Evolutionary conservation across 768 basidiomycete genomes (phyloP), one percentile per base, ranked within the genome.

Genomic region (Rossbeevera mucosa): DNA sequence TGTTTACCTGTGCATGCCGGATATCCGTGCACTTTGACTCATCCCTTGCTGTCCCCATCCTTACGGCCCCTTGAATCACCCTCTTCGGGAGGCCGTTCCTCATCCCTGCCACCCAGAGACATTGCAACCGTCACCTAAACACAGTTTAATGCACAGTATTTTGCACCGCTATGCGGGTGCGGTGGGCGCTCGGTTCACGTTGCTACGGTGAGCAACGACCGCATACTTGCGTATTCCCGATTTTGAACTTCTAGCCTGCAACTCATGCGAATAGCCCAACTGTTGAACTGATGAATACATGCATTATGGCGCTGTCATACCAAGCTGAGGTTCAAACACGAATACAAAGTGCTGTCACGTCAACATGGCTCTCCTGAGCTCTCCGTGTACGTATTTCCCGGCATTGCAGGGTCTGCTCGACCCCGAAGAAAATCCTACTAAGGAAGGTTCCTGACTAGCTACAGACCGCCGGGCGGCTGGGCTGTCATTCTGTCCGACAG

Each of bases 101-200:
- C 31, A 41, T 49, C 26, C 31, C 48, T 29, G 43, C 25, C 52
- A 47, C 16, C 42, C 42, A 25, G 22, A 18, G 51, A 20, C 45
- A 31, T 45, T 26, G 25, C 20, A 26, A 50, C 25, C 29, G 43
- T 33, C 20, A 25, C 18, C 29, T 24, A 50, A 42, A 20, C 38
- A 47, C 38, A 11, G 28, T 44, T 13, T 42, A 24, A 25, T 9
- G 36, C 26, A 22, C 43, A 43, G 43, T 48, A 48, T 44, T 22
- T 33, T 49, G 47, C 59, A 55, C 50, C 36, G 51, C 59, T 45
- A 18, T 51, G 28, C 22, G 28, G 45, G 48, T 57, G 48, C 46
- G 25, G 33, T 20, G 44, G 12, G 26, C 36, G 44, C 22, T 25
- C 31, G 36, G 38, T 25, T 30, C 36, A 53, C 24, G 51, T 55